Percentiles rank a stretch among this genome's conserved stretches.
Evolutionary conservation across 345 rosid genomes (phyloP).

Genomic region (Salix suchowensis): DNA sequence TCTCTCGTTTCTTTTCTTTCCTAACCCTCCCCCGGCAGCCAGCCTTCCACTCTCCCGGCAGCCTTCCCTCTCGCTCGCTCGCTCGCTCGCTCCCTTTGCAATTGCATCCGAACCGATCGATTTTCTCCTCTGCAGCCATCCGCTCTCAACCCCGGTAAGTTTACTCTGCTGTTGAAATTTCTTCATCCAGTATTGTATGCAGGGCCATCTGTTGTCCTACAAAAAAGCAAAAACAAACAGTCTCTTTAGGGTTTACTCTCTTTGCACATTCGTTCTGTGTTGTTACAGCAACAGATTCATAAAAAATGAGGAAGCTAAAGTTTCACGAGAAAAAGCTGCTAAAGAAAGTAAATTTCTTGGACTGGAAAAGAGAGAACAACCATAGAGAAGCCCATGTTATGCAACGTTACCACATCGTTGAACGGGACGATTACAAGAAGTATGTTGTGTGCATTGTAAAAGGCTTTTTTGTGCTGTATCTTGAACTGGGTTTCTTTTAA

Average conservation of each 20-base stretch:
- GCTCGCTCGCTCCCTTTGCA: no score
- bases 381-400: constrained; percentile 65
- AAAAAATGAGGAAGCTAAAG: constrained; percentile 68
- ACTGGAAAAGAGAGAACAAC: constrained; percentile 77
- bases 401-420: constrained; percentile 63
- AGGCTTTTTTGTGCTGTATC: not conserved
- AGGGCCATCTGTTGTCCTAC: not conserved
- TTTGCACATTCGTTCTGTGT: not conserved
- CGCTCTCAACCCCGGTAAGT: no score
- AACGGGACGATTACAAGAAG: constrained; percentile 95
- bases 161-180: no score
- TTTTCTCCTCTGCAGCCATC: no score
- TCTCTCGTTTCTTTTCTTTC: no score
- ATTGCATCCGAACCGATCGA: no score
- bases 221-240: not conserved
- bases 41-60: no score
- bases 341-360: constrained; percentile 65
- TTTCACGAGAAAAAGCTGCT: constrained; percentile 66
- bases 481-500: not conserved
- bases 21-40: no score
- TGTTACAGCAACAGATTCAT: not conserved
- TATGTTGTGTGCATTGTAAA: constrained; percentile 8
- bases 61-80: no score
- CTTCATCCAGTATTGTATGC: no score
- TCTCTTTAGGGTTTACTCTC: not conserved